A percentile compares a stretch with the other conserved stretches of the same genome.
Evolutionary conservation across 1,139 yeast genomes (phyloP).

Genomic region (Meyerozyma athensensis): DNA sequence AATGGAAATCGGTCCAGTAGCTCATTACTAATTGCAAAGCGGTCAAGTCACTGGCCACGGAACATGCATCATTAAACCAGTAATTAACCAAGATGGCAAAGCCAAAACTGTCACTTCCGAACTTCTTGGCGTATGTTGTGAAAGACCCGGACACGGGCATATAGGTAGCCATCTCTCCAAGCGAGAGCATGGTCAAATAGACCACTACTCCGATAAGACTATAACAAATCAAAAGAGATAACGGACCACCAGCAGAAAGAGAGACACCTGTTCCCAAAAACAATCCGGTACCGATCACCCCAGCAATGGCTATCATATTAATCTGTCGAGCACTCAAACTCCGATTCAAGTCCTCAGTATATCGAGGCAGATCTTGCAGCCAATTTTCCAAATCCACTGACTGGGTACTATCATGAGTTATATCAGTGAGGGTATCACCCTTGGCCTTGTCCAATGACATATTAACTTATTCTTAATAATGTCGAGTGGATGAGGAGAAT

Average conservation of each 20-base stretch:
- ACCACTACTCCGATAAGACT: conserved; percentile 55
- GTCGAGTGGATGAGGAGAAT: too few species aligned
- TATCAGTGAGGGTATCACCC: background rate
- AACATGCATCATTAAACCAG: conserved; percentile 62
- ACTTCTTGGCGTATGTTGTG: conserved; percentile 53
- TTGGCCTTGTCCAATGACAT: background rate
- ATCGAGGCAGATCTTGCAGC: background rate
- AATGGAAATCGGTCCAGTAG: conserved; percentile 61
- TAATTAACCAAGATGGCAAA: conserved; percentile 60
- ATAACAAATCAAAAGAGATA: conserved; percentile 54
- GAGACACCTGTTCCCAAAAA: conserved; percentile 61
- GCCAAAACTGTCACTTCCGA: conserved; percentile 59
- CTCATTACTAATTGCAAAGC: conserved; percentile 55
- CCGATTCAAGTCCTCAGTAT: conserved; percentile 32
- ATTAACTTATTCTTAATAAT: too few species aligned
- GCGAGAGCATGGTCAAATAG: conserved; percentile 52
- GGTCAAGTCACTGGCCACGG: conserved; percentile 58
- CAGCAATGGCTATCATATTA: conserved; percentile 63
- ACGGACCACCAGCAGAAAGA: conserved; percentile 60
- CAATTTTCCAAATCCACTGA: conserved; percentile 7
- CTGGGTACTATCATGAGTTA: background rate
- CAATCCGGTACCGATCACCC: conserved; percentile 67
- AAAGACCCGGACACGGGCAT: conserved; percentile 64
- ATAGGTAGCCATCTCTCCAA: conserved; percentile 64
- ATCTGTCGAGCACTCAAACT: conserved; percentile 49